These are phyloP conservation scores for Mimosa pudica DNA, from an alignment of 306 rosid genomes.

Conservation along the genomic window DNA sequence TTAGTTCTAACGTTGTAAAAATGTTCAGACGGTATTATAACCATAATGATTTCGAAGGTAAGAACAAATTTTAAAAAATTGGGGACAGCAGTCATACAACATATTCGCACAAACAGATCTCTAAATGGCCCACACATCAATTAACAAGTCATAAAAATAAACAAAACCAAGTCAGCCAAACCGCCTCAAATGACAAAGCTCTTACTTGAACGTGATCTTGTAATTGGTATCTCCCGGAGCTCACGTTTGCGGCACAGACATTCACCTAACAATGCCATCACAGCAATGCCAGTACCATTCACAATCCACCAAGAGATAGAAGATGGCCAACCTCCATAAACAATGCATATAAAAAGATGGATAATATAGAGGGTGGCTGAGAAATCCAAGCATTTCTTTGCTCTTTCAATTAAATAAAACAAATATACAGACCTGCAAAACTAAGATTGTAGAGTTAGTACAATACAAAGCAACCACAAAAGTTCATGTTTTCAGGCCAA, in stretches of 20 bases:
- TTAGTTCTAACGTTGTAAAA: not conserved
- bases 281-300: constrained; percentile 70
- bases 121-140: not conserved
- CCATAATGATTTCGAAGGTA: not conserved
- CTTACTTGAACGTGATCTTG: constrained; percentile 74
- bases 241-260: constrained; percentile 67
- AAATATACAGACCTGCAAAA: constrained; percentile 67
- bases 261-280: constrained; percentile 71
- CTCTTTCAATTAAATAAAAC: constrained; percentile 68
- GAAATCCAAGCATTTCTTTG: constrained; percentile 77
- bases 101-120: not conserved
- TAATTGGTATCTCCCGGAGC: constrained; percentile 58
- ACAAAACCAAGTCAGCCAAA: not conserved
- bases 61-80: not conserved
- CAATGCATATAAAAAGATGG: constrained; percentile 68
- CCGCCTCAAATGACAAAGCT: not conserved
- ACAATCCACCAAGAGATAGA: constrained; percentile 86
- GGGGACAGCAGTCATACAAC: not conserved
- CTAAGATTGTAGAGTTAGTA: constrained; percentile 1
- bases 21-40: not conserved
- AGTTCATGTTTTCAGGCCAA: not conserved
- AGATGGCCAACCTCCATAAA: constrained; percentile 84
- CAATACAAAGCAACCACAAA: not conserved
- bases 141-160: not conserved
- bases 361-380: constrained; percentile 64